Evolutionary conservation across 768 basidiomycete genomes (phyloP), one percentile per base, ranked within the genome.

Genomic region (Psilocybe azurescens): DNA sequence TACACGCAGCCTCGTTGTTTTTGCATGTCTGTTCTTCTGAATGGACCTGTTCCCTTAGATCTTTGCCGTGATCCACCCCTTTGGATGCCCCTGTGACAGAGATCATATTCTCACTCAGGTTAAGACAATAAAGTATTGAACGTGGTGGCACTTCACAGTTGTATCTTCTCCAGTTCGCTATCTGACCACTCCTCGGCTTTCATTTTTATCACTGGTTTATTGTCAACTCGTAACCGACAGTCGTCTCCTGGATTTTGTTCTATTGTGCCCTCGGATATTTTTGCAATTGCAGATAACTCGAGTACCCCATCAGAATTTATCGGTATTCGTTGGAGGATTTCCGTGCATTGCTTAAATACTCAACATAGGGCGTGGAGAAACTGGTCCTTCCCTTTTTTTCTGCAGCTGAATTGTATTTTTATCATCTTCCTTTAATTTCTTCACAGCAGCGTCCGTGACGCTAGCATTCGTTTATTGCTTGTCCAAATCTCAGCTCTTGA

Each of bases 361-460:
- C 59, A 53, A 41, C n/a, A 38, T 32, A 20, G 29, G 28, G 38
- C 24, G 47, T 47, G 32, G 33, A 50, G 28, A 55, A 56, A 33
- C 56, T 50, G 61, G 53, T 48, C 44, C 41, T 53, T 58, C 44
- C 50, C 60, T 28, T 39, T 48, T 51, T 52, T 53, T 57, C 39
- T 50, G 53, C 48, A 32, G 14, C 38, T 60, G 53, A 28, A 51
- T 28, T 60, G 44, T 60, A 60, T 60, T 65, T 61, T 63, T 60
- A 50, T 67, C 64, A 56, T 58, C 59, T 59, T 60, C 59, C 59
- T 53, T 58, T 33, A 32, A 24, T 65, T 55, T 39, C 58, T 58
- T 59, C 59, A 50, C 56, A 70, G 70, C 70, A 67, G 67, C 69
- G 75, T 80, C 78, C 69, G 78, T 61, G 71, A 78, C 77, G 73